Percentiles rank a stretch among this genome's conserved stretches.
Evolutionary conservation across 805 yeast species (phyloP).

Genomic region (Brettanomyces nanus): DNA sequence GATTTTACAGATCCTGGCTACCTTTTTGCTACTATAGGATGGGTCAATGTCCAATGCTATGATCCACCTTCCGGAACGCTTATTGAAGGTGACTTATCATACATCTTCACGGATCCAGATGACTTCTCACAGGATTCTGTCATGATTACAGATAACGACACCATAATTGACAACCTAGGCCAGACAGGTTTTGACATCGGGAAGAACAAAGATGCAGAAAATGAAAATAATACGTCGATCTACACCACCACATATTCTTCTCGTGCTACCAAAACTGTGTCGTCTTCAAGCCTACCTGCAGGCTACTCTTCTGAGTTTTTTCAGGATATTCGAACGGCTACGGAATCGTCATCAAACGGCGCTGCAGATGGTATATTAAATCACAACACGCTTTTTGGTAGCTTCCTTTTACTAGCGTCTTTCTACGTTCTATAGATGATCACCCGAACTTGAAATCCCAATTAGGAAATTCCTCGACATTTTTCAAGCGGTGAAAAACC

Average conservation of each 20-base stretch:
- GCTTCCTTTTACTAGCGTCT: neutral
- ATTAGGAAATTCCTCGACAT: neutral
- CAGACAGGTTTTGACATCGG: slow-evolving; percentile 63
- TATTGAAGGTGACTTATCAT: slow-evolving; percentile 37
- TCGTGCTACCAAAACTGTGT: slow-evolving; percentile 1
- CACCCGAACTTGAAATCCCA: neutral
- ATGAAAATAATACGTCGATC: neutral
- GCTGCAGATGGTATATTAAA: neutral
- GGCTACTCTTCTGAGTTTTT: slow-evolving; percentile 3
- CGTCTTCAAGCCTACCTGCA: slow-evolving; percentile 4
- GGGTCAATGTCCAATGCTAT: slow-evolving; percentile 58
- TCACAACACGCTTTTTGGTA: no score
- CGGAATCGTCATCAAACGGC: neutral
- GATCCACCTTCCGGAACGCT: slow-evolving; percentile 56
- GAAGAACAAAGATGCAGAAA: slow-evolving; percentile 18
- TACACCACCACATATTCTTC: neutral
- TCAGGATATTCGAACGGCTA: slow-evolving; percentile 1
- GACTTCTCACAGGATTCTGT: slow-evolving; percentile 43
- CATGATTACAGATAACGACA: slow-evolving; percentile 52
- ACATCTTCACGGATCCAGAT: slow-evolving; percentile 40
- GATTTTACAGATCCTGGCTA: slow-evolving; percentile 78
- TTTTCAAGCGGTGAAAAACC: neutral
- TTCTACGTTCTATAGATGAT: neutral
- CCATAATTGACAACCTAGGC: slow-evolving; percentile 50
- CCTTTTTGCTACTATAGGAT: slow-evolving; percentile 57